Base-by-base conservation (phyloP, 2,329 filamentous ascomycete genomes). In the Botrytis tulipae region DNA sequence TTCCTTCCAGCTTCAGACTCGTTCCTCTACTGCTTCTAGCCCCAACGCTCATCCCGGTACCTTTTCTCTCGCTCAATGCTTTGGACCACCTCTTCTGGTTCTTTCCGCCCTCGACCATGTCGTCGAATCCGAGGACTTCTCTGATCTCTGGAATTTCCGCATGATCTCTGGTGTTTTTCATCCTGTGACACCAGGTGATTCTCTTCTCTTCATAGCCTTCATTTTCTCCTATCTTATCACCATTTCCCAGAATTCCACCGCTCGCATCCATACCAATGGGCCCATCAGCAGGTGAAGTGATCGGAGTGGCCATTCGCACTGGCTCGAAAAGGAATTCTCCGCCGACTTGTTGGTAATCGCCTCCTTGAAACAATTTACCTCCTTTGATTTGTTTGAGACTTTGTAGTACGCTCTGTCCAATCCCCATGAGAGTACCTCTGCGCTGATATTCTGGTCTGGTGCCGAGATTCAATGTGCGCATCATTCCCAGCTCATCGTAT, bases 101-200 rank as follows among this genome's bases (percentile, higher is more conserved):
- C 70, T 82, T 81, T 57, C 81, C 82, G 0, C 82, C 77, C 10
- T 75, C 76, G 6, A 82, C 83, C 59, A 82, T 78, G 3, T 82
- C 84, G 67, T 87, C 84, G 8, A 91, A 78, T 0, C 90, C 90
- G 63, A 94, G 81, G 20, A 93, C 82, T 77, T 87, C 84, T 82
- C 89, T 88, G 72, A 94, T 78, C 80, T 91, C 90, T 0, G 86
- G 85, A 1, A 95, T 85, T 84, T 94, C 92, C 1, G 88, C 87
- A 80, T 97, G 93, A 77, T 95, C 93, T 67, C 93, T 84, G 20
- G 93, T 95, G 73, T 89, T 92, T 80, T 86, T 86, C 93, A 97
- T 97, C 42, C 93, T 86, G 82, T 95, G 92, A 78, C 91, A 94
- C 93, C 93, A 97, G 1, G 88, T 90, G 42, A 93, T 87, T 72